A percentile compares a stretch with the other conserved stretches of the same genome.
These are phyloP conservation scores for Tinospora cordifolia DNA, from an alignment of 164 flowering plant species.

Conservation along the genomic window DNA sequence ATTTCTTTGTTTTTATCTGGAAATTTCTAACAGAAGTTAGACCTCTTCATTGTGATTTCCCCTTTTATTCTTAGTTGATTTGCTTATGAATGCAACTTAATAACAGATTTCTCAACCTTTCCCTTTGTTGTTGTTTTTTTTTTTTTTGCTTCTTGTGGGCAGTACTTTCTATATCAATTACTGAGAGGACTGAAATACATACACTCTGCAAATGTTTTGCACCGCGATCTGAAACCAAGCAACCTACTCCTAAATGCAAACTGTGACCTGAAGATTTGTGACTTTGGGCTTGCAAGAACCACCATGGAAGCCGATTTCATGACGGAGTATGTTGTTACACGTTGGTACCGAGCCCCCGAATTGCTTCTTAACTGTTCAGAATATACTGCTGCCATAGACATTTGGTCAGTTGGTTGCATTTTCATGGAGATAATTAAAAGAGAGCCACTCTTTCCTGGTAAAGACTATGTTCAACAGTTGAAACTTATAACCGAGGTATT, in stretches of 20 bases:
- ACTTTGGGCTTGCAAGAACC: slow-evolving; percentile 90
- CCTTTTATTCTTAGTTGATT: not conserved
- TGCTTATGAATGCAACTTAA: not conserved
- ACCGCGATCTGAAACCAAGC: slow-evolving; percentile 87
- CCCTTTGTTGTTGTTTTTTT: not conserved
- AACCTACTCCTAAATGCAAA: slow-evolving; percentile 80
- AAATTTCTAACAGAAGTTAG: not conserved
- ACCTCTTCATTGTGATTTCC: not conserved
- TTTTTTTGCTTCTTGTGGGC: slow-evolving; percentile 17
- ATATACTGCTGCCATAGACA: slow-evolving; percentile 79
- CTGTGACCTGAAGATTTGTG: slow-evolving; percentile 89
- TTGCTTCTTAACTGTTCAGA: slow-evolving; percentile 80
- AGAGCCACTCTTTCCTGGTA: slow-evolving; percentile 85
- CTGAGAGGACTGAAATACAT: slow-evolving; percentile 75
- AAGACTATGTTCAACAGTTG: slow-evolving; percentile 83
- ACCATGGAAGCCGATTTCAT: slow-evolving; percentile 77
- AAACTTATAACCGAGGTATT: slow-evolving; percentile 69
- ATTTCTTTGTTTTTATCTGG: too few species aligned
- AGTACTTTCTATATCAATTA: slow-evolving; percentile 83
- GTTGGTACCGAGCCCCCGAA: slow-evolving; percentile 93
- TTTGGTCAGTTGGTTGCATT: slow-evolving; percentile 96
- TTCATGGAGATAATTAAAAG: slow-evolving; percentile 65
- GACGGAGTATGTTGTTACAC: slow-evolving; percentile 91
- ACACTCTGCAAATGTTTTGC: slow-evolving; percentile 89
- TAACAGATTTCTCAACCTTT: not conserved